Evolutionary conservation across 1,139 yeast genomes (phyloP).

Genomic region (Taphrina communis): DNA sequence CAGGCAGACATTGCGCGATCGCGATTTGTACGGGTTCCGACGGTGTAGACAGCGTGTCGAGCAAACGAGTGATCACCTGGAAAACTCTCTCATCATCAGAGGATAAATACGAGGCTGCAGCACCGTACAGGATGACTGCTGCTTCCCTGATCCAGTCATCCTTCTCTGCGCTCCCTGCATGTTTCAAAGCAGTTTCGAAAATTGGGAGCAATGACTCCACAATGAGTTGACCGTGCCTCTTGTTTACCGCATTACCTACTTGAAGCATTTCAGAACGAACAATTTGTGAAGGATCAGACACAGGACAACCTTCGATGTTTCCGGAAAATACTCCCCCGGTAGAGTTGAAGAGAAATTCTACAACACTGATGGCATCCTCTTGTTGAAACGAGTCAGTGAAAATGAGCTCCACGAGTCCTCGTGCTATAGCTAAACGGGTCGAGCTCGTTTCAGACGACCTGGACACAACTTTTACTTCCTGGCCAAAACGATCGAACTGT

Average conservation of each 20-base stretch:
- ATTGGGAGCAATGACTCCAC: slow-evolving; percentile 77
- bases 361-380: slow-evolving; percentile 32
- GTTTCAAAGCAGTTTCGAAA: slow-evolving; percentile 65
- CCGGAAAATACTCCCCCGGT: slow-evolving; percentile 53
- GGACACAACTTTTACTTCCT: slow-evolving; percentile 1
- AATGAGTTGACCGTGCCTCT: slow-evolving; percentile 64
- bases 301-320: slow-evolving; percentile 57
- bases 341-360: slow-evolving; percentile 53
- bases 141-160: slow-evolving; percentile 77
- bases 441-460: neutral
- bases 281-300: slow-evolving; percentile 73
- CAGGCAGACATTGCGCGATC: slow-evolving; percentile 81
- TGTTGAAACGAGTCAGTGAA: slow-evolving; percentile 51
- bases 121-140: slow-evolving; percentile 83
- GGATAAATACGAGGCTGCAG: slow-evolving; percentile 79
- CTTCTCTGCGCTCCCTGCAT: slow-evolving; percentile 53
- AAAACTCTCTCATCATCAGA: slow-evolving; percentile 68
- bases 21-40: slow-evolving; percentile 89
- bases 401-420: slow-evolving; percentile 66
- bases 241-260: slow-evolving; percentile 79
- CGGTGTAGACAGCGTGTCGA: slow-evolving; percentile 81
- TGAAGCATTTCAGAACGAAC: slow-evolving; percentile 85
- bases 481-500: slow-evolving; percentile 32
- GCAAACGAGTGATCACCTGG: slow-evolving; percentile 67
- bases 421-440: slow-evolving; percentile 54